Percentiles rank a stretch among this genome's conserved stretches.
Conservation (phyloP, 2,329 filamentous ascomycete species). For the Bimuria novae-zelandiae region DNA sequence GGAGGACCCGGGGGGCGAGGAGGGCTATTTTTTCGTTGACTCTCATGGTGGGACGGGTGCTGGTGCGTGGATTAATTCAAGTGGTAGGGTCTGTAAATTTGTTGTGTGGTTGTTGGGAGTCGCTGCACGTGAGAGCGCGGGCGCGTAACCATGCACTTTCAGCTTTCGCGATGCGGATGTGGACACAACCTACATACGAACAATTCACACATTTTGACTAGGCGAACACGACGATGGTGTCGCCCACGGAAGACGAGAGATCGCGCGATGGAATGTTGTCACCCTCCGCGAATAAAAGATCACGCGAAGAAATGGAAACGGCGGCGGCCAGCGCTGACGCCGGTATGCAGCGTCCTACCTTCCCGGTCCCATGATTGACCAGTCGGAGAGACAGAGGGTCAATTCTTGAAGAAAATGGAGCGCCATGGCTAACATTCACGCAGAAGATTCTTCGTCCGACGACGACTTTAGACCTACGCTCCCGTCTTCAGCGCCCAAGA, state of each 20-base stretch:
- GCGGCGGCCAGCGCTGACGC: conserved; percentile 13
- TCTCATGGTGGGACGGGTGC: conserved; percentile 47
- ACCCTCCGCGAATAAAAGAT: conserved; percentile 20
- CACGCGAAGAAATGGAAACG: conserved; percentile 28
- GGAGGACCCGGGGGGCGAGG: conserved; percentile 66
- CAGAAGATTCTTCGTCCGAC: conserved; percentile 66
- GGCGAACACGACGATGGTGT: neutral
- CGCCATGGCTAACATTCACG: conserved; percentile 18
- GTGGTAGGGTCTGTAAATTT: no score
- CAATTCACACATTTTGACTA: no score
- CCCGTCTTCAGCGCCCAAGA: conserved; percentile 78
- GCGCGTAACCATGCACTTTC: neutral
- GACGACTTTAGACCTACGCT: conserved; percentile 89
- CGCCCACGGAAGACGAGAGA: conserved; percentile 8
- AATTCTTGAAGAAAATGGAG: no score
- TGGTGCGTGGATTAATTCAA: no score
- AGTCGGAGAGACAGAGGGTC: no score
- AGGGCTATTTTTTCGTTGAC: conserved; percentile 64
- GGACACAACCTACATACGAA: no score
- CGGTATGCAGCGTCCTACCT: conserved; percentile 15
- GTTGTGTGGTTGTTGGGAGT: neutral
- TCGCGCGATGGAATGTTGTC: conserved; percentile 15
- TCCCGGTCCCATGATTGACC: no score
- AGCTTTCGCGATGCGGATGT: no score
- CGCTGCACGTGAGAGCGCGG: neutral